Percentiles rank a stretch among this genome's conserved stretches.
Evolutionary conservation across 2,329 filamentous ascomycete genomes (phyloP).

Genomic region (Fusarium lateritium): DNA sequence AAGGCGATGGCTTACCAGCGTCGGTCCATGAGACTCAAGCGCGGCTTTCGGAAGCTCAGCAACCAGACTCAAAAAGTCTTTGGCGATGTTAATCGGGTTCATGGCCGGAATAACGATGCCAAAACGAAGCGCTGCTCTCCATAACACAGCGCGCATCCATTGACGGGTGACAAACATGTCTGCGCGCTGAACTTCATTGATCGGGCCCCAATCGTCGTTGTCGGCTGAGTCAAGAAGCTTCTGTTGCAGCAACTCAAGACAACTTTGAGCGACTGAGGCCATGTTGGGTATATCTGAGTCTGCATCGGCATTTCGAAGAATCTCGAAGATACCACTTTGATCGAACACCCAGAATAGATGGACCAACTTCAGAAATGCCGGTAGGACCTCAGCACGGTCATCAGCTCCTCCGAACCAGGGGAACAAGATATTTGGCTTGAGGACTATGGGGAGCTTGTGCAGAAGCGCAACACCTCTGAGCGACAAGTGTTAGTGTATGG

Average conservation of each 20-base stretch:
- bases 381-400: constrained; percentile 61
- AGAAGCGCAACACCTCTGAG: constrained; percentile 64
- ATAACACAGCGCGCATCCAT: constrained; percentile 66
- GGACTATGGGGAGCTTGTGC: constrained; percentile 63
- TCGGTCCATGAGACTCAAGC: constrained; percentile 65
- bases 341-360: constrained; percentile 66
- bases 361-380: constrained; percentile 65
- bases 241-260: constrained; percentile 58
- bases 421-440: constrained; percentile 59
- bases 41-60: constrained; percentile 61
- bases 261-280: constrained; percentile 51
- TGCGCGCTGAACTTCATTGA: constrained; percentile 65
- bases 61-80: constrained; percentile 61
- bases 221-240: constrained; percentile 59
- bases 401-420: constrained; percentile 53
- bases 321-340: constrained; percentile 63
- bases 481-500: constrained; percentile 13
- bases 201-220: constrained; percentile 54
- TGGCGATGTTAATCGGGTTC: constrained; percentile 61
- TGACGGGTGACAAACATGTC: constrained; percentile 65
- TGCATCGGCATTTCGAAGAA: constrained; percentile 58
- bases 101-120: constrained; percentile 51
- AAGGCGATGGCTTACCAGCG: constrained; percentile 51
- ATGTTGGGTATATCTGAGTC: constrained; percentile 52
- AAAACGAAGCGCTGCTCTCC: constrained; percentile 58